A percentile compares a stretch with the other conserved stretches of the same genome.
phyloP scores from a whole-genome alignment of 2,329 filamentous ascomycete species.

The Kalaharituber pfeilii region DNA sequence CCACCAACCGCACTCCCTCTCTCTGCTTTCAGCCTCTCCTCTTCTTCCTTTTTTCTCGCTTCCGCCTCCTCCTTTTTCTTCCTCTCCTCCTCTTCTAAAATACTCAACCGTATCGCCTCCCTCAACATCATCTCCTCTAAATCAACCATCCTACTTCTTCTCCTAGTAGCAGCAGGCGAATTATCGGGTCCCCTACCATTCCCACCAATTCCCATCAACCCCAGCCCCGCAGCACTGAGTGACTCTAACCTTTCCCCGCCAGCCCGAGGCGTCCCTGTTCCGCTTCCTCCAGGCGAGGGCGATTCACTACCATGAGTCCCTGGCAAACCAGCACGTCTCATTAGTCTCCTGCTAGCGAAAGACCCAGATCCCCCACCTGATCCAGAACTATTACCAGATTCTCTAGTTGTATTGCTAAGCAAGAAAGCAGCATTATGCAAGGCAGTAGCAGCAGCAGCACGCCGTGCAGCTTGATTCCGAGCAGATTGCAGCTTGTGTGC shows the following conservation, averaged over 20 bases:
- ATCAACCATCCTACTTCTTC: slow-evolving; percentile 52
- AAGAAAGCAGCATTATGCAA: slow-evolving; percentile 80
- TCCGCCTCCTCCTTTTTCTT: slow-evolving; percentile 65
- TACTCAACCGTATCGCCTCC: slow-evolving; percentile 77
- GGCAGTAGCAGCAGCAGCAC: slow-evolving; percentile 83
- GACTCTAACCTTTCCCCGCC: not conserved
- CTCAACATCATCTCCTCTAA: slow-evolving; percentile 98
- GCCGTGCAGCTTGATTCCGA: slow-evolving; percentile 63
- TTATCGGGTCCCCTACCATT: not conserved
- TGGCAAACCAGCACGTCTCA: slow-evolving; percentile 26
- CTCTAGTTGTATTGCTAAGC: slow-evolving; percentile 27
- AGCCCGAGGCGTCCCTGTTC: not conserved
- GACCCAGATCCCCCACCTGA: slow-evolving; percentile 28
- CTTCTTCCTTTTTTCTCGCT: slow-evolving; percentile 59
- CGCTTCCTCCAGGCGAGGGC: slow-evolving; percentile 9
- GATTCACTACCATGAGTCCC: slow-evolving; percentile 7
- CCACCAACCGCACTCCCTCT: slow-evolving; percentile 27
- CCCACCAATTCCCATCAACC: not conserved
- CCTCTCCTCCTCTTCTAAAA: slow-evolving; percentile 89
- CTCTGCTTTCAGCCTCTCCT: slow-evolving; percentile 6
- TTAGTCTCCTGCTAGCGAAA: slow-evolving; percentile 41
- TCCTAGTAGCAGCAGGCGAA: not conserved
- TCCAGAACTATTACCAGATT: slow-evolving; percentile 26
- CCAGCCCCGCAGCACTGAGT: not conserved
- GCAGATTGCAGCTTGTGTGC: slow-evolving; percentile 72